Evolutionary conservation across 192 early-diverging fungal genomes (phyloP).

Genomic region (Tieghemiomyces parasiticus): DNA sequence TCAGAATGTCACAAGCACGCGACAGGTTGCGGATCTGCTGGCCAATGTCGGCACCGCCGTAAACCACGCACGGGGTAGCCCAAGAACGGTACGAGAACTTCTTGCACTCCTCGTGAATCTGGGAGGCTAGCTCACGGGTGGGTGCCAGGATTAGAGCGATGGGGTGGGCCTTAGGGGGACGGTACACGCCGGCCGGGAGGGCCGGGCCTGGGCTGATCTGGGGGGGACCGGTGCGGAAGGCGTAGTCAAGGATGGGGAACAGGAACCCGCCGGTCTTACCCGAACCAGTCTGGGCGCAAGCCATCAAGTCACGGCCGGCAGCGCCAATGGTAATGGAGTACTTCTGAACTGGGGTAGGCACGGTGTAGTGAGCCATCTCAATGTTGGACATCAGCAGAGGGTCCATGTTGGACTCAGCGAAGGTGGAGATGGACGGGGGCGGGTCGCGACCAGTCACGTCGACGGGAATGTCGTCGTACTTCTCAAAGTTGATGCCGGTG

Average conservation of each 20-base stretch:
- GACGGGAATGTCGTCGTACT: slow-evolving; percentile 97
- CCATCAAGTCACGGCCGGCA: slow-evolving; percentile 88
- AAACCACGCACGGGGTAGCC: slow-evolving; percentile 85
- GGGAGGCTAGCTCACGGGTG: slow-evolving; percentile 59
- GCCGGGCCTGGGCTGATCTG: slow-evolving; percentile 23
- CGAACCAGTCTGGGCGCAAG: slow-evolving; percentile 94
- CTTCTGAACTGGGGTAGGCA: slow-evolving; percentile 93
- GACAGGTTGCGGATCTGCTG: slow-evolving; percentile 77
- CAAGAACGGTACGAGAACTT: slow-evolving; percentile 79
- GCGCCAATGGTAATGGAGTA: slow-evolving; percentile 75
- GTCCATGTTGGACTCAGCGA: slow-evolving; percentile 64
- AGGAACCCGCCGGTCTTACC: slow-evolving; percentile 96
- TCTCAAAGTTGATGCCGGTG: slow-evolving; percentile 97
- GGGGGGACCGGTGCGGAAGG: slow-evolving; percentile 71
- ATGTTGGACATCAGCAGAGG: slow-evolving; percentile 80
- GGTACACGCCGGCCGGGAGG: slow-evolving; percentile 32
- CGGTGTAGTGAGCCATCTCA: slow-evolving; percentile 68
- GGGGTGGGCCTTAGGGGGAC: slow-evolving; percentile 42
- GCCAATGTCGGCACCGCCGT: slow-evolving; percentile 88
- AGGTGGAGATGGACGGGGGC: slow-evolving; percentile 46
- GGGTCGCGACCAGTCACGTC: slow-evolving; percentile 64
- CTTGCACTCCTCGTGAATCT: slow-evolving; percentile 52
- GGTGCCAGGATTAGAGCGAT: slow-evolving; percentile 57
- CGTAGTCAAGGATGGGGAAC: slow-evolving; percentile 87
- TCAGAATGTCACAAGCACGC: slow-evolving; percentile 85